Conservation (phyloP, 2,329 filamentous ascomycete species). For the Colletotrichum sansevieriae region DNA sequence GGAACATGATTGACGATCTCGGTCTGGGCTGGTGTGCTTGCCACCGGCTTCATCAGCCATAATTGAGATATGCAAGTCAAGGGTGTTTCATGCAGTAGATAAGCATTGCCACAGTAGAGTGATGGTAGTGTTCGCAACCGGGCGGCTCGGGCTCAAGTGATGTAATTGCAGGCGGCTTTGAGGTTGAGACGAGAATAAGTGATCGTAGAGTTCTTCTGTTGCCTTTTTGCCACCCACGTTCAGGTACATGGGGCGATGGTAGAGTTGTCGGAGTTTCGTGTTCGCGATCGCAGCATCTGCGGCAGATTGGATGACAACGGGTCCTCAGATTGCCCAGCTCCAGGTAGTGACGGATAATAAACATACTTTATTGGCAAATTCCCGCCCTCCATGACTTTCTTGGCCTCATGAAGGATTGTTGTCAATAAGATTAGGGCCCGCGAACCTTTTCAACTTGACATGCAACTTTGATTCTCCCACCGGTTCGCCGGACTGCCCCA, state of each 20-base stretch:
- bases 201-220: background rate
- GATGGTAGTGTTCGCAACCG: background rate
- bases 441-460: slow-evolving; percentile 15
- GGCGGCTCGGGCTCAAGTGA: background rate
- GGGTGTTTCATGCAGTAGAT: background rate
- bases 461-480: slow-evolving; percentile 14
- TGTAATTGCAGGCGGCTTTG: background rate
- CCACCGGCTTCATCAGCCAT: too few relatives aligned
- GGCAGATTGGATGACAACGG: background rate
- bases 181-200: background rate
- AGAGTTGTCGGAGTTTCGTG: background rate
- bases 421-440: slow-evolving; percentile 5
- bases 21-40: too few relatives aligned
- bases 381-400: background rate
- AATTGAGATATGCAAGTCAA: background rate
- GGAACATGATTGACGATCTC: too few relatives aligned
- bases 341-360: too few relatives aligned
- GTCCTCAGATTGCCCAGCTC: background rate
- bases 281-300: background rate
- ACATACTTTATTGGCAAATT: background rate
- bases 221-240: too few relatives aligned
- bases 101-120: background rate
- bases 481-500: background rate
- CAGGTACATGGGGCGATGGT: background rate
- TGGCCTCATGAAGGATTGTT: background rate